A percentile compares a stretch with the other conserved stretches of the same genome.
phyloP scores from a whole-genome alignment of 2,329 filamentous ascomycete genomes.

The Emydomyces testavorans region DNA sequence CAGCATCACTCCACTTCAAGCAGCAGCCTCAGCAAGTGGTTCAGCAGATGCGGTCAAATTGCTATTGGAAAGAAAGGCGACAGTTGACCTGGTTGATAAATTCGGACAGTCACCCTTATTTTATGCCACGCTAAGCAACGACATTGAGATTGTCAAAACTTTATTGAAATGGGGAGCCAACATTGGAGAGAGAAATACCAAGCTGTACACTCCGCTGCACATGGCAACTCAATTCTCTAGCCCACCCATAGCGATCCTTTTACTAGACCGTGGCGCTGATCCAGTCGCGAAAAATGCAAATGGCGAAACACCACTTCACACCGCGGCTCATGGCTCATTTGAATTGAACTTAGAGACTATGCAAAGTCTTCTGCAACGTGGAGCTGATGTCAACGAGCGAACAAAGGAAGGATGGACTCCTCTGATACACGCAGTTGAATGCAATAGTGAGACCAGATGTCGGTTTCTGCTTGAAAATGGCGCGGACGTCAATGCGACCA shows the following conservation, averaged over 20 bases:
- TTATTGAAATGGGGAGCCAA: conserved; percentile 4
- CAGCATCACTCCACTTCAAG: conserved; percentile 4
- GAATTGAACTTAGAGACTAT: neutral
- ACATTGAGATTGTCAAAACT: neutral
- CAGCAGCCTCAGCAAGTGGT: neutral
- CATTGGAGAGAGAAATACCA: neutral
- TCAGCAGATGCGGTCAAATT: neutral
- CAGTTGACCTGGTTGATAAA: neutral
- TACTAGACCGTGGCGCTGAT: conserved; percentile 24
- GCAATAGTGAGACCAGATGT: neutral
- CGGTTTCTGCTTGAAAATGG: conserved; percentile 2
- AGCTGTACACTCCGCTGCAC: neutral
- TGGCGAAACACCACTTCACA: conserved; percentile 27
- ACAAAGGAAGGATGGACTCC: conserved; percentile 1
- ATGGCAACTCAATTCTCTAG: neutral
- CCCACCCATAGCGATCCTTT: neutral
- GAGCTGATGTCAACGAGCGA: conserved; percentile 6
- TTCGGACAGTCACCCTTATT: conserved; percentile 8
- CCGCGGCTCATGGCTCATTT: neutral
- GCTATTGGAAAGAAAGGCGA: conserved; percentile 1
- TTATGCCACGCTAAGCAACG: conserved; percentile 4
- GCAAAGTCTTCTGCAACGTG: neutral
- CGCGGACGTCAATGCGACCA: neutral
- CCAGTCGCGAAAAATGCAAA: conserved; percentile 26
- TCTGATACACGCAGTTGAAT: conserved; percentile 1